Base-by-base conservation (phyloP, 495 filamentous ascomycete genomes). In the Aspergillus asperescens region DNA sequence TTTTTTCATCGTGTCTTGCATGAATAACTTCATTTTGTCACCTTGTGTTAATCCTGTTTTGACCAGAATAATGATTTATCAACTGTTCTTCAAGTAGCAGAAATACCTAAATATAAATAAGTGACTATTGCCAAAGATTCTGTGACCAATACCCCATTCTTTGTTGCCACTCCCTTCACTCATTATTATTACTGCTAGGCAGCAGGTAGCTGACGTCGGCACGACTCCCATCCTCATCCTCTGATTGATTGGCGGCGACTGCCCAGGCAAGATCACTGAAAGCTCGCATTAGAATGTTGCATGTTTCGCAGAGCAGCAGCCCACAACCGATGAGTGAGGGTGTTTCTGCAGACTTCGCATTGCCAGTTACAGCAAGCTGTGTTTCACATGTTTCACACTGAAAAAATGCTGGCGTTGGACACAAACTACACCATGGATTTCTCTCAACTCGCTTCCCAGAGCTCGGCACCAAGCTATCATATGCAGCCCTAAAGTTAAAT, bases 341-440 rank as follows among this genome's bases (percentile, higher is more conserved):
- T 8, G 39, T 12, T 10, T n/a, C 10, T 9, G n/a, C 32, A 35
- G 32, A n/a, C 31, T 16, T 25, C 39, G 44, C n/a, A 39, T 39
- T 9, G 7, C 8, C 2, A 22, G 3, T 25, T 57, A 54, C 13
- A 19, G 19, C 0, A 48, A 55, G n/a, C n/a, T n/a, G n/a, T n/a
- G n/a, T n/a, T n/a, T n/a, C n/a, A 1, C 44, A 19, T 12, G 60
- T 51, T 13, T 48, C 54, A 40, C 72, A 73, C 31, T 57, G 57
- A 38, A 65, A 71, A 8, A 63, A 61, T 1, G 73, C 74, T 10
- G 72, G 65, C 8, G 52, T 53, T 7, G 67, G 64, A 37, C 75
- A 77, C 7, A 77, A 41, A 10, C 60, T 65, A 55, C 74, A 76
- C 68, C 71, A 77, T 10, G 52, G 35, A 35, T 59, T 62, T 10